Percentiles rank a stretch among this genome's conserved stretches.
Evolutionary conservation across 805 yeast genomes (phyloP).

Genomic region (Metschnikowia gelsemii): DNA sequence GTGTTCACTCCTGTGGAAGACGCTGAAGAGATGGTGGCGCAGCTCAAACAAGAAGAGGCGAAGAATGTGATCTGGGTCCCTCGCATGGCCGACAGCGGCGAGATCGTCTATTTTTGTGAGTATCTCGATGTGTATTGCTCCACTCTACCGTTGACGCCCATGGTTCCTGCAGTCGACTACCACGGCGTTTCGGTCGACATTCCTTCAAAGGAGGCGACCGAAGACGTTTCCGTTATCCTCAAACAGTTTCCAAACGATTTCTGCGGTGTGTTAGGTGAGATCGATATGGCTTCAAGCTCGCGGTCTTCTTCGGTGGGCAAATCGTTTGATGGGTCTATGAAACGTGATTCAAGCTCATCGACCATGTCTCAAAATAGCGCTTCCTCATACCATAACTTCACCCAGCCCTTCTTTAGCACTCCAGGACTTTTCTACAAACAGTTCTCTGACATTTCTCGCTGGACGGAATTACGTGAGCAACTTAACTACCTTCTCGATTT

Average conservation of each 20-base stretch:
- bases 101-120: conserved; percentile 58
- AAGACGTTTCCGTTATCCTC: conserved; percentile 21
- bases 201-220: conserved; percentile 27
- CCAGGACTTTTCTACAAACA: conserved; percentile 54
- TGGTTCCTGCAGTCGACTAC: conserved; percentile 22
- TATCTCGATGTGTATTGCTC: conserved; percentile 59
- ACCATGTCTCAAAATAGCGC: conserved; percentile 29
- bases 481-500: conserved; percentile 49
- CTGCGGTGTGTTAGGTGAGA: conserved; percentile 3
- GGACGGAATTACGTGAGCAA: conserved; percentile 55
- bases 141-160: conserved; percentile 49
- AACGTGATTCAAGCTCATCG: conserved; percentile 41
- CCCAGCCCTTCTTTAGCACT: conserved; percentile 41
- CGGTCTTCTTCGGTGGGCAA: conserved; percentile 17
- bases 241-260: conserved; percentile 10
- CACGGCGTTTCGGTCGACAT: conserved; percentile 24
- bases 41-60: conserved; percentile 22
- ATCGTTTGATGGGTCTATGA: conserved; percentile 29
- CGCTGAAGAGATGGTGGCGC: conserved; percentile 31
- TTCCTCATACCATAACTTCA: conserved; percentile 42
- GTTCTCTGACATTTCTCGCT: conserved; percentile 55
- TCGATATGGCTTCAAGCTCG: conserved; percentile 5
- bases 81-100: conserved; percentile 52
- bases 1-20: conserved; percentile 24
- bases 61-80: conserved; percentile 56